Percentiles rank a stretch among this genome's conserved stretches.
These are phyloP conservation scores for Neoboletus brunneissimus DNA, from an alignment of 768 basidiomycete species.

Conservation along the genomic window DNA sequence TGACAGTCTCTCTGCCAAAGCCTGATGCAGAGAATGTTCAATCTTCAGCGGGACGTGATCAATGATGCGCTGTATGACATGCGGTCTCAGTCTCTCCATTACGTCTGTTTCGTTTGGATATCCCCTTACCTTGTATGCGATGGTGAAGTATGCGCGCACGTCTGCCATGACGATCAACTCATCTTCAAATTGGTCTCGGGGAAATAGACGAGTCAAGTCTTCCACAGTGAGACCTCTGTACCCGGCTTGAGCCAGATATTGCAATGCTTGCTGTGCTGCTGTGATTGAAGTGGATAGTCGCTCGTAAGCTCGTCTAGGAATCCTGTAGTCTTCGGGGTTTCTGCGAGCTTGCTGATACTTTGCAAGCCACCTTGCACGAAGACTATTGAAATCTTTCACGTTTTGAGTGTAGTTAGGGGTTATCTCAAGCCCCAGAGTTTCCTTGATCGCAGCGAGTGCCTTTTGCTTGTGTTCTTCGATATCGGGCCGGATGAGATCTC, in stretches of 20 bases:
- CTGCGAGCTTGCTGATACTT: slow-evolving; percentile 22
- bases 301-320: no score
- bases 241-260: slow-evolving; percentile 30
- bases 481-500: slow-evolving; percentile 27
- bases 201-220: slow-evolving; percentile 30
- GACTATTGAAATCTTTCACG: slow-evolving; percentile 16
- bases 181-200: slow-evolving; percentile 33
- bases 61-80: slow-evolving; percentile 44
- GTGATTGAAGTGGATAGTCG: no score
- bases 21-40: slow-evolving; percentile 43
- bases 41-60: slow-evolving; percentile 53
- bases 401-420: slow-evolving; percentile 41
- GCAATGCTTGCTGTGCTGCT: slow-evolving; percentile 23
- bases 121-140: slow-evolving; percentile 49
- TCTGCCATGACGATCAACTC: slow-evolving; percentile 53
- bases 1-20: slow-evolving; percentile 36
- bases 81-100: not conserved
- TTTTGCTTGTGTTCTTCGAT: slow-evolving; percentile 27
- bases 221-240: slow-evolving; percentile 16
- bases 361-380: slow-evolving; percentile 25
- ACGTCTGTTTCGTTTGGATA: not conserved
- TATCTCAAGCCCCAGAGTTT: slow-evolving; percentile 39
- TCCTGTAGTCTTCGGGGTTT: not conserved
- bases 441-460: slow-evolving; percentile 28
- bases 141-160: slow-evolving; percentile 54